Percentiles rank a stretch among this genome's conserved stretches.
Conservation (phyloP, 2,329 filamentous ascomycete genomes). For the Phialophora tarda region DNA sequence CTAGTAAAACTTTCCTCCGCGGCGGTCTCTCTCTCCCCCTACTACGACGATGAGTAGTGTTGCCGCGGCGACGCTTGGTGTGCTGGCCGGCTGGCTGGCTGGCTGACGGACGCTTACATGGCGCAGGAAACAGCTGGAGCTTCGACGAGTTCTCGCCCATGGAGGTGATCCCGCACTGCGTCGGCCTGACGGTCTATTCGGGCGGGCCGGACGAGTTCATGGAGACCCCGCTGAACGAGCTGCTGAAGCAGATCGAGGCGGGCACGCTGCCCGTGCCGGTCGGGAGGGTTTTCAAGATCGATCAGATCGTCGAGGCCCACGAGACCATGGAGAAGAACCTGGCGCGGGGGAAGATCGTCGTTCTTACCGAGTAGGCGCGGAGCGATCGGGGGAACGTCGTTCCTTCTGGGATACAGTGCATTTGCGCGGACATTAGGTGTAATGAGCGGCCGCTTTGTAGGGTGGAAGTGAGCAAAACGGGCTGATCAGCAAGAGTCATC, state of each 20-base stretch:
- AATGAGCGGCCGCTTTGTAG: too few relatives aligned
- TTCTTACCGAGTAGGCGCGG: slow-evolving; percentile 39
- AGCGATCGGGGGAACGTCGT: neutral
- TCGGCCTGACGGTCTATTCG: slow-evolving; percentile 51
- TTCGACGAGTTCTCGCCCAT: slow-evolving; percentile 51
- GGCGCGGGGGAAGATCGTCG: slow-evolving; percentile 54
- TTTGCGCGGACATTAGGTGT: neutral
- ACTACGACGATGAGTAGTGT: too few relatives aligned
- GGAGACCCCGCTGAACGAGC: slow-evolving; percentile 49
- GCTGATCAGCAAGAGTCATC: too few relatives aligned
- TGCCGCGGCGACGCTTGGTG: too few relatives aligned
- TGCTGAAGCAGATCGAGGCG: slow-evolving; percentile 47
- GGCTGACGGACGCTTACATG: neutral
- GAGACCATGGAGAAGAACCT: slow-evolving; percentile 52
- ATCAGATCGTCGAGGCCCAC: slow-evolving; percentile 56
- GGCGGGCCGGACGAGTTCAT: slow-evolving; percentile 51
- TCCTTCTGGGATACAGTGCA: too few relatives aligned
- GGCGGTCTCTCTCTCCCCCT: too few relatives aligned
- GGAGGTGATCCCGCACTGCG: slow-evolving; percentile 49
- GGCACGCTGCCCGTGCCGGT: slow-evolving; percentile 51
- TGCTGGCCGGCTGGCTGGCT: too few relatives aligned
- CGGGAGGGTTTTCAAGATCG: slow-evolving; percentile 51
- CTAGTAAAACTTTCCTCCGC: neutral
- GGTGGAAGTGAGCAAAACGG: too few relatives aligned
- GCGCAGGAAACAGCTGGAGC: slow-evolving; percentile 46